Conservation (phyloP, 2,329 filamentous ascomycete genomes). For the Venturia asperata region DNA sequence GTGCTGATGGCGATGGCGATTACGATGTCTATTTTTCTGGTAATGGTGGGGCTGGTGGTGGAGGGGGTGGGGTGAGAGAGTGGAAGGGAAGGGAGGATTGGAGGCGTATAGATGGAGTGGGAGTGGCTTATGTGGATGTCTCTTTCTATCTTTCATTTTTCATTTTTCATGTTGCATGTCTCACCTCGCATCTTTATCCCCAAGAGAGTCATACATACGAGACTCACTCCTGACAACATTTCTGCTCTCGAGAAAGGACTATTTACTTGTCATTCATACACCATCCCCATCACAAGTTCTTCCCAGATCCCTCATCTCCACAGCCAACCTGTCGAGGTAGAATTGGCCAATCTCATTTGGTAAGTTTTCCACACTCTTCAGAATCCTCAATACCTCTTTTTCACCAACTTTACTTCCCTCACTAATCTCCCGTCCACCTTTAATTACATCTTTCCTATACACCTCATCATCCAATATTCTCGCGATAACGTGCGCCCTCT, state of each 20-base stretch:
- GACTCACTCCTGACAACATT: too few relatives aligned
- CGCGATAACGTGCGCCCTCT: not conserved
- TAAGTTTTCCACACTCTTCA: conserved; percentile 45
- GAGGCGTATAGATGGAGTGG: too few relatives aligned
- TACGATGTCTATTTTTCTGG: too few relatives aligned
- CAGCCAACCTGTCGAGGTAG: conserved; percentile 64
- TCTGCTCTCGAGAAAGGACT: too few relatives aligned
- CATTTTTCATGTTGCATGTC: too few relatives aligned
- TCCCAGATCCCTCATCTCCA: conserved; percentile 49
- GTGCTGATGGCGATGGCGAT: too few relatives aligned
- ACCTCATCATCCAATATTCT: not conserved
- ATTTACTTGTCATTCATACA: too few relatives aligned
- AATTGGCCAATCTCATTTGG: conserved; percentile 63
- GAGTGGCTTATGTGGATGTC: too few relatives aligned
- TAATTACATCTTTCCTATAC: not conserved
- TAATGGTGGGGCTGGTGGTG: not conserved
- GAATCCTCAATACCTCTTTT: conserved; percentile 12
- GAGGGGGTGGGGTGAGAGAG: too few relatives aligned
- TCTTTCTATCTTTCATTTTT: too few relatives aligned
- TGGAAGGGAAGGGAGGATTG: not conserved
- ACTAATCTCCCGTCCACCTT: not conserved
- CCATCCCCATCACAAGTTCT: not conserved
- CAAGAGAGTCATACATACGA: not conserved
- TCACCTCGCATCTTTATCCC: too few relatives aligned
- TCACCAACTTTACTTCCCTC: not conserved